Evolutionary conservation across 768 basidiomycete species (phyloP).

Genomic region (Fomitopsis serialis): DNA sequence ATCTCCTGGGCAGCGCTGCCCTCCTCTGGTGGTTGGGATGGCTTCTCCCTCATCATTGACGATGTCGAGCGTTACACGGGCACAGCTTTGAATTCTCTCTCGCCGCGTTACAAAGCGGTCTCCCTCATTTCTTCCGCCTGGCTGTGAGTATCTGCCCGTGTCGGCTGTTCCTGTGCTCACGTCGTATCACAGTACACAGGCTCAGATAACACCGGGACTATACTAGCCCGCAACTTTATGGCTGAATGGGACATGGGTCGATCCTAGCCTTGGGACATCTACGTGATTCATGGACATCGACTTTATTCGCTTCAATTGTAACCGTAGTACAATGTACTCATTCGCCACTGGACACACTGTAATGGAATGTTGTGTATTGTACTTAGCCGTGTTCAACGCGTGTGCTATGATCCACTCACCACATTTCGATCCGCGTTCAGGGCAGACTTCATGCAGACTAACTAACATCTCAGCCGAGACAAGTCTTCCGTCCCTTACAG

Average conservation of each 20-base stretch:
- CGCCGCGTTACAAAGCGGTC: conserved; percentile 46
- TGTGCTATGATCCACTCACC: too few relatives aligned
- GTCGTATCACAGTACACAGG: conserved; percentile 39
- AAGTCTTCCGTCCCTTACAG: too few relatives aligned
- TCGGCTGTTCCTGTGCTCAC: neutral
- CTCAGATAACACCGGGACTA: conserved; percentile 56
- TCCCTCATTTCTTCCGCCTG: conserved; percentile 77
- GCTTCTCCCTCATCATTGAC: conserved; percentile 76
- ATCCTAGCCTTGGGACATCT: conserved; percentile 68
- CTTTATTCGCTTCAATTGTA: neutral
- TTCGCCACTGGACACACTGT: too few relatives aligned
- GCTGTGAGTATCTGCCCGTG: conserved; percentile 47
- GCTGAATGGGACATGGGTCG: conserved; percentile 79
- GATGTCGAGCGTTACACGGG: conserved; percentile 82
- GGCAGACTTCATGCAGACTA: too few relatives aligned
- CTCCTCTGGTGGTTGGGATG: conserved; percentile 52
- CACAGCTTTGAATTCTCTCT: conserved; percentile 65
- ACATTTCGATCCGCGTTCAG: too few relatives aligned
- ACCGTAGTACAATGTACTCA: neutral
- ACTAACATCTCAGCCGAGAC: too few relatives aligned
- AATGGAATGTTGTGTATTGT: too few relatives aligned
- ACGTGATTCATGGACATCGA: neutral
- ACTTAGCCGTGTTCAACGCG: too few relatives aligned
- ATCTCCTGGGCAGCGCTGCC: conserved; percentile 33
- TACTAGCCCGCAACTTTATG: conserved; percentile 71